Evolutionary conservation across 129 eudicot species (phyloP).

Genomic region (Daucus carota): DNA sequence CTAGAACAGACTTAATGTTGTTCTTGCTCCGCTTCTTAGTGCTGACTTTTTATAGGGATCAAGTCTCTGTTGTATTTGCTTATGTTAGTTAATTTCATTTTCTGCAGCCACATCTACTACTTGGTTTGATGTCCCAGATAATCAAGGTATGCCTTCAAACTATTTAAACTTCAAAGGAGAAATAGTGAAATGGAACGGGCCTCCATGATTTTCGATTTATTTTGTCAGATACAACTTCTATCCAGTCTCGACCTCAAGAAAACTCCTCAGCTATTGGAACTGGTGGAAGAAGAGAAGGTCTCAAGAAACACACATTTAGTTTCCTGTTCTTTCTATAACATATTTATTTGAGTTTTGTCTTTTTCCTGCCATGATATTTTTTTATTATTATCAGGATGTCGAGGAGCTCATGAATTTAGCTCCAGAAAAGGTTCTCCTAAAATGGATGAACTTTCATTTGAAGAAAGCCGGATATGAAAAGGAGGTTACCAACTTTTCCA

Average conservation of each 20-base stretch:
- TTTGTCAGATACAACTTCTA: slow-evolving; percentile 57
- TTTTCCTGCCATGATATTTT: background rate
- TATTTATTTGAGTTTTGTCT: background rate
- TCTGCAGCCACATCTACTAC: slow-evolving; percentile 53
- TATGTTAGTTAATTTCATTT: slow-evolving; percentile 19
- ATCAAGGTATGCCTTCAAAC: slow-evolving; percentile 38
- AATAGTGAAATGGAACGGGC: background rate
- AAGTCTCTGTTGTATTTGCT: slow-evolving; percentile 4
- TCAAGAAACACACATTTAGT: background rate
- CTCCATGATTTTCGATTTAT: background rate
- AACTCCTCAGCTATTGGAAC: slow-evolving; percentile 61
- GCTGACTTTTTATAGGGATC: background rate
- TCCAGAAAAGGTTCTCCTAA: slow-evolving; percentile 60
- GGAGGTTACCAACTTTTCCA: slow-evolving; percentile 55
- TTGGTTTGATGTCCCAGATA: slow-evolving; percentile 66
- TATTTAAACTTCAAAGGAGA: background rate
- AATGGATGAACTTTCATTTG: slow-evolving; percentile 62
- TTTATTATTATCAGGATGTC: slow-evolving; percentile 33
- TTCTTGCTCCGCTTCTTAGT: background rate
- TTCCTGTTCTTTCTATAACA: background rate
- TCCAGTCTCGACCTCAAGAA: slow-evolving; percentile 49
- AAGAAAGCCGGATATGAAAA: slow-evolving; percentile 55
- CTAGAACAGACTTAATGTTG: background rate
- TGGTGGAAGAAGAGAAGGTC: slow-evolving; percentile 65
- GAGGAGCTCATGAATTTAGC: slow-evolving; percentile 63